These are phyloP conservation scores for Sisymbrium irio DNA, from an alignment of 345 rosid genomes.

Conservation along the genomic window DNA sequence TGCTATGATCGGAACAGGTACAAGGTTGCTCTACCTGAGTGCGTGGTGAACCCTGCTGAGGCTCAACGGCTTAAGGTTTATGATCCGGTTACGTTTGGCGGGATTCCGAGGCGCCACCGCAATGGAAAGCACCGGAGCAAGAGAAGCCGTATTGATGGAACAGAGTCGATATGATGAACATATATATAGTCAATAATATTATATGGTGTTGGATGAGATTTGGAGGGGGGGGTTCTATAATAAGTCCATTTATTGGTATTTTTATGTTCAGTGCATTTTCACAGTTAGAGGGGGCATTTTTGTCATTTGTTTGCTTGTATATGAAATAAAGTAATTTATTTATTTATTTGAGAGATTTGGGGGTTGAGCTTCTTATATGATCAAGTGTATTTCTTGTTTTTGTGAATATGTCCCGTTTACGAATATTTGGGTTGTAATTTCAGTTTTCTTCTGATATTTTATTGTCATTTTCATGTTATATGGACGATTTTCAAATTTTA, in stretches of 20 bases:
- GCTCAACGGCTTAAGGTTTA: slow-evolving; percentile 55
- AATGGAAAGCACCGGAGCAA: slow-evolving; percentile 44
- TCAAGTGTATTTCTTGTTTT: neutral
- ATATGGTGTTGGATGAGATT: slow-evolving; percentile 7
- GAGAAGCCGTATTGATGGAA: slow-evolving; percentile 31
- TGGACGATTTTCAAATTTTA: neutral
- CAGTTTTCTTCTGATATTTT: neutral
- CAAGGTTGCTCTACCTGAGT: slow-evolving; percentile 63
- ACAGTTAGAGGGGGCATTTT: no score
- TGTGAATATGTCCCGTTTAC: slow-evolving; percentile 1
- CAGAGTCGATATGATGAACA: slow-evolving; percentile 27
- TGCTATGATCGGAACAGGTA: slow-evolving; percentile 83
- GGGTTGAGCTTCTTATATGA: slow-evolving; percentile 14
- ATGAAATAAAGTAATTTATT: slow-evolving; percentile 20
- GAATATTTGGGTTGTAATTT: slow-evolving; percentile 5
- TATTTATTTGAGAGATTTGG: slow-evolving; percentile 29
- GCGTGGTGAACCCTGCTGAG: slow-evolving; percentile 57
- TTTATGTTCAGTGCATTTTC: neutral
- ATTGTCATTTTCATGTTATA: neutral
- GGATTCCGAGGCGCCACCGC: slow-evolving; percentile 42
- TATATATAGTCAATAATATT: neutral
- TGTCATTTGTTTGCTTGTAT: slow-evolving; percentile 32
- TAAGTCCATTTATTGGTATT: slow-evolving; percentile 36
- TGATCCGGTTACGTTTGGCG: slow-evolving; percentile 85
- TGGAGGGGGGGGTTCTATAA: slow-evolving; percentile 8